Evolutionary conservation across 2,329 filamentous ascomycete genomes (phyloP), one percentile per base, ranked within the genome.

Genomic region (Pseudogymnoascus sp.): DNA sequence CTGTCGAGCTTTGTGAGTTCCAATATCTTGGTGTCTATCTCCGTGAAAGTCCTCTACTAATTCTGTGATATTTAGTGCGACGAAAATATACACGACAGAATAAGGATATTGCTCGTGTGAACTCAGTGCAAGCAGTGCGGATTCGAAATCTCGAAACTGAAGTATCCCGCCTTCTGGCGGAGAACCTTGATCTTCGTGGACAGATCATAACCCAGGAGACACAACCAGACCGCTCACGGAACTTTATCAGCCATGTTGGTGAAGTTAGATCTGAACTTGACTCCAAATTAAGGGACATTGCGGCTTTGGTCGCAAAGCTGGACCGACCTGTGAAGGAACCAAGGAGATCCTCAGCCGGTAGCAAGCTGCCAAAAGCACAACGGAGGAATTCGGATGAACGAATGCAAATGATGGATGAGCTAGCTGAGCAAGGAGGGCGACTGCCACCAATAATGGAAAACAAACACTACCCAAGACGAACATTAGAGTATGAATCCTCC

Each of bases 51-150:
- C 58, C 16, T 26, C 65, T 65, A 61, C 64, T 62, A 63, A 66
- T n/a, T 8, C 33, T 23, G 12, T 41, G 26, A 49, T 45, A 33
- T 60, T 33, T 69, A 92, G 89, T 93, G 64, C 89, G 90, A 73
- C 84, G 88, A 70, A 87, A 88, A 72, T 91, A 92, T 72, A 79
- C 92, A 69, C 84, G 90, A 62, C 91, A 94, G 73, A 95, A 95
- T 73, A 84, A 89, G 75, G 90, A 94, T 70, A 88, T 94, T 66
- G 90, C 90, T 66, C 86, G 87, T 72, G 84, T 82, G 69, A 94
- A 95, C 76, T 91, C 90, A 23, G 81, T 83, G 60, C 89, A 92
- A 73, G 89, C 88, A 33, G 80, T 91, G 33, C 87, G 88, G 67
- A 92, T 94, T 69, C 86, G 90, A 64, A 84, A 81, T 66, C 81